Evolutionary conservation across 2,329 filamentous ascomycete species (phyloP), one percentile per base, ranked within the genome.

Genomic region (Stagonosporopsis chrysanthemi): DNA sequence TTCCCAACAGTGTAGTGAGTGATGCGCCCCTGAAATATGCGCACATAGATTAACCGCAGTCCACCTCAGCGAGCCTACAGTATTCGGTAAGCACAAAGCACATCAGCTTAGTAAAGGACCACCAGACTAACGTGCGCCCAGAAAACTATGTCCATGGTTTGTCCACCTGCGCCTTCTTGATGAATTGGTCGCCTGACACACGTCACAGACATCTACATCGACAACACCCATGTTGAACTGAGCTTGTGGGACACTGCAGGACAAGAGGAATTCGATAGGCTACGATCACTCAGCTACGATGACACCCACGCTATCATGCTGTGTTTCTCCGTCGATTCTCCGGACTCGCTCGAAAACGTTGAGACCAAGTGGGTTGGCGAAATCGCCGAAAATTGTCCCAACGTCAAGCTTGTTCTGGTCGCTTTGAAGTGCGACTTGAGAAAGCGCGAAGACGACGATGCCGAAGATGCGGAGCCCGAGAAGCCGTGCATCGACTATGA

Each of bases 231-330:
- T 79, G 96, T 99, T 77, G 95, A 99, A 78, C 84, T 99, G 53
- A 97, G 94, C 57, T 85, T 99, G 58, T 99, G 95, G 95, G 95
- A 99, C 78, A 99, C 95, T 0, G 95, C 95, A 36, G 95, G 95
- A 24, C 95, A 99, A 80, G 95, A 99, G 82, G 95, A 99, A 85
- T 99, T 98, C 81, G 95, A 99, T 80, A 88, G 95, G 50, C 81
- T 99, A 78, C 90, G 95, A 72, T 96, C 92, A 63, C 86, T 99
- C 52, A 97, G 93, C 46, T 99, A 99, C 79, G 95, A 93, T 83
- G 95, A 99, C 75, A 99, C 95, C 50, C 95, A 99, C 74, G 88
- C 96, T 41, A 97, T 99, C 71, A 97, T 99, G 90, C 90, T 99
- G 67, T 99, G 95, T 83, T 99, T 98, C 80, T 95, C 91, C 70